Base-by-base conservation (phyloP, 2,329 filamentous ascomycete genomes). In the Alternaria consortialis region DNA sequence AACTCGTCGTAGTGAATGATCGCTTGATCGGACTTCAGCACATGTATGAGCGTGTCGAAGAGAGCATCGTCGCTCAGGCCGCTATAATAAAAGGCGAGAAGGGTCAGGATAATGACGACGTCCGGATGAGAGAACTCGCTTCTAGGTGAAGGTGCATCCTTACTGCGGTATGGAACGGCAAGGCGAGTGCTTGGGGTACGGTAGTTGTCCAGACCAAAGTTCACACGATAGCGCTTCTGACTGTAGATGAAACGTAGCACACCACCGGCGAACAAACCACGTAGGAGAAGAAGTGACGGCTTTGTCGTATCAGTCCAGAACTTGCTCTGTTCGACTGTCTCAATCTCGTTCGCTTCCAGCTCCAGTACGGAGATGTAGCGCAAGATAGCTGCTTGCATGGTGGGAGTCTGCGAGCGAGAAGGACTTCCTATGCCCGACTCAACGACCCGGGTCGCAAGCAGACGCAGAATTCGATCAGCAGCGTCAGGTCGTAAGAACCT, bases 121-220 rank as follows among this genome's bases (percentile, higher is more conserved):
- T 93, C 86, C 0, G 89, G 88, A 64, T 93, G 89, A 0, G 88
- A 87, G 70, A 85, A 92, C 66, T 92, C 90, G 0, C 88, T 86
- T 6, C 86, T 83, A 0, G 86, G 84, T 0, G 84, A 85, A 0
- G 90, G 89, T 0, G 84, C 80, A 2, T 89, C 90, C 58, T 92
- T 91, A 0, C 88, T 87, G 11, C 86, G 82, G 50, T 84, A 92
- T 0, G 90, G 90, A 0, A 92, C 90, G 0, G 74, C 77, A 4
- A 78, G 69, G n/a, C 62, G 55, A 1, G 71, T 76, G 87, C 86
- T 62, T 87, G 90, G 70, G 85, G 87, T 68, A 0, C 76, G 70
- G 8, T 8, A 57, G 0, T 67, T 60, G 66, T 87, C 83, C 0
- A 86, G 78, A 0, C 90, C 89, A 60, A 88, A 92, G 55, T 90